Base-by-base conservation (phyloP, 164 flowering plant species). In the Stephania japonica region DNA sequence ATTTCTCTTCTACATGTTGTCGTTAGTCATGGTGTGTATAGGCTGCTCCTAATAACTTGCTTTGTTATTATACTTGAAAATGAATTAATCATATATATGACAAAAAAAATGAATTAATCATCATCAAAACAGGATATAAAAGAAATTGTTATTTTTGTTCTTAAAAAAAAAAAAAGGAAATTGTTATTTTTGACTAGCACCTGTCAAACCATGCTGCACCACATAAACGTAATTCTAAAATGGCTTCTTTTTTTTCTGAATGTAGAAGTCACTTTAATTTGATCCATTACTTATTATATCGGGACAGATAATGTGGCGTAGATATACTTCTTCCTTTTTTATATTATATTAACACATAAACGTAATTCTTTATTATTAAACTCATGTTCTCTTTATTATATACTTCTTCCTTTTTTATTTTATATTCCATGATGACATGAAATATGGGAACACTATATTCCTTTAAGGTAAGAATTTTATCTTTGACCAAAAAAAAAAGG, bases 121-220 rank as follows among this genome's bases (percentile, higher is more conserved):
- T 16, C 18, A 56, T 56, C 62, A 56, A 47, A 47, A 47, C 6
- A 32, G 4, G 4, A 4, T n/a, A n/a, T n/a, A 32, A 2, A 32
- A 32, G 38, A 32, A 32, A 32, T 32, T n/a, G 4, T 32, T 32
- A 32, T 32, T 32, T 32, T 19, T 19, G 62, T n/a, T n/a, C n/a
- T n/a, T n/a, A n/a, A n/a, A n/a, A n/a, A n/a, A n/a, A 32, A 32
- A 32, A 4, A 32, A 2, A 32, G 4, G 38, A 32, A 32, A 32
- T 32, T 32, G 4, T 32, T 32, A 32, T 32, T 32, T 32, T 19
- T 19, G 62, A 56, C 21, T 16, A 56, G 62, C 16, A 56, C 62
- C 62, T 56, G 62, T 56, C 62, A 14, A 56, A 56, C n/a, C n/a
- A 56, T 56, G n/a, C 62, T 18, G 62, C 62, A 56, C 62, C 62